phyloP scores from a whole-genome alignment of 176 grass and related monocot species.

The Phyllostachys edulis region DNA sequence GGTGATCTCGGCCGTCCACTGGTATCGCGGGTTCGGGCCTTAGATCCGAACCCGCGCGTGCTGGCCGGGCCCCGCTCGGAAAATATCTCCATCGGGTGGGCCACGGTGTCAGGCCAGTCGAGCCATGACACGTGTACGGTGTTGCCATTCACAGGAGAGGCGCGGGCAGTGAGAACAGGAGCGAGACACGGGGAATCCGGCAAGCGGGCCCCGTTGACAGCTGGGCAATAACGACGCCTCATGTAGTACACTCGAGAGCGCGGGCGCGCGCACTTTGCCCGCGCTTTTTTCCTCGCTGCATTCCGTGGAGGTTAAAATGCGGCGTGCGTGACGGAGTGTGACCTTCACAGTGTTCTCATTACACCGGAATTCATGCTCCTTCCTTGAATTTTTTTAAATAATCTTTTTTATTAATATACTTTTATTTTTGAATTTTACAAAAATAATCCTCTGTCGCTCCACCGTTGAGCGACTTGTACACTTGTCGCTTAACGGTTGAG shows the following conservation, averaged over 20 bases:
- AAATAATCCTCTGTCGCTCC: no score
- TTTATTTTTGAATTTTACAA: no score
- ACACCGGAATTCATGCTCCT: no score
- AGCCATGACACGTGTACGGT: neutral
- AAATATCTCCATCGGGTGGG: neutral
- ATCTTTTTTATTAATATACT: no score
- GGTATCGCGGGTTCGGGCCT: neutral
- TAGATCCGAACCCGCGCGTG: neutral
- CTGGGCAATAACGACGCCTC: slow-evolving; percentile 24
- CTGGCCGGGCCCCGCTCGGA: neutral
- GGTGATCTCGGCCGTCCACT: neutral
- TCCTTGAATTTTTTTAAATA: no score
- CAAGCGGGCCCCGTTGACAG: neutral
- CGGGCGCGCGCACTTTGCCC: neutral
- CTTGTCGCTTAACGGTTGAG: no score
- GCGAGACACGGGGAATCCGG: neutral
- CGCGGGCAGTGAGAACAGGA: neutral
- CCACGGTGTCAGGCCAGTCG: neutral
- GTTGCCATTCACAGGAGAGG: neutral
- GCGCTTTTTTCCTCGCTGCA: neutral
- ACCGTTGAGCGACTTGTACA: no score
- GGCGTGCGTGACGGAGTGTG: neutral
- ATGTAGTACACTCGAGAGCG: neutral
- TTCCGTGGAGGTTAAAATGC: neutral
- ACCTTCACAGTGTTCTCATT: neutral